phyloP scores from a whole-genome alignment of 164 flowering plant genomes.

The Brasenia schreberi region DNA sequence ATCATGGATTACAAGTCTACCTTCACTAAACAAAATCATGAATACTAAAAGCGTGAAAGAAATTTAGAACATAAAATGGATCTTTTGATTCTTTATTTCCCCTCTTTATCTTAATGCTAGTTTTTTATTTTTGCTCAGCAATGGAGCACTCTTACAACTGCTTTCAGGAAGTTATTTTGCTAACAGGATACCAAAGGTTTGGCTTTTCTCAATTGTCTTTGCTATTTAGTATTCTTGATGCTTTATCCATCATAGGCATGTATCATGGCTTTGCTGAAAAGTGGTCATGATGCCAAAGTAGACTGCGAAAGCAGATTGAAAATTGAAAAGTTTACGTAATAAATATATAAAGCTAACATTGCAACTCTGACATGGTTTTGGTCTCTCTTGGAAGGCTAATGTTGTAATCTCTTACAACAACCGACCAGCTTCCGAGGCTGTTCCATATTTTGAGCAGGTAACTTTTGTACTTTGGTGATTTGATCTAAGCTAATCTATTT shows the following conservation, averaged over 20 bases:
- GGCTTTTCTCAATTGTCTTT: slow-evolving; percentile 5
- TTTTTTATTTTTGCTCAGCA: slow-evolving; percentile 24
- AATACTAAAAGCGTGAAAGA: too few relatives aligned
- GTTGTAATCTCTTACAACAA: slow-evolving; percentile 92
- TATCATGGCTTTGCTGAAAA: not conserved
- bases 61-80: too few relatives aligned
- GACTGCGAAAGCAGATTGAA: slow-evolving; percentile 7
- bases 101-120: not conserved
- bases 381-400: slow-evolving; percentile 66
- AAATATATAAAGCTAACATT: slow-evolving; percentile 9
- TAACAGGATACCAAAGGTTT: slow-evolving; percentile 84
- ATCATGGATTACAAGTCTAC: too few relatives aligned
- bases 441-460: slow-evolving; percentile 98
- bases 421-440: slow-evolving; percentile 91
- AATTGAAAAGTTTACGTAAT: slow-evolving; percentile 9
- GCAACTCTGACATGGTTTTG: slow-evolving; percentile 13
- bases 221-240: not conserved
- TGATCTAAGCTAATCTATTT: not conserved
- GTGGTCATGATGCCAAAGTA: too few relatives aligned
- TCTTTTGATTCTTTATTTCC: too few relatives aligned
- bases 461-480: not conserved
- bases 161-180: slow-evolving; percentile 73
- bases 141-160: slow-evolving; percentile 87
- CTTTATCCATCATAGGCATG: not conserved
- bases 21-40: too few relatives aligned